A percentile compares a stretch with the other conserved stretches of the same genome.
Conservation (phyloP, 2,329 filamentous ascomycete genomes). For the Endocalyx cinctus region DNA sequence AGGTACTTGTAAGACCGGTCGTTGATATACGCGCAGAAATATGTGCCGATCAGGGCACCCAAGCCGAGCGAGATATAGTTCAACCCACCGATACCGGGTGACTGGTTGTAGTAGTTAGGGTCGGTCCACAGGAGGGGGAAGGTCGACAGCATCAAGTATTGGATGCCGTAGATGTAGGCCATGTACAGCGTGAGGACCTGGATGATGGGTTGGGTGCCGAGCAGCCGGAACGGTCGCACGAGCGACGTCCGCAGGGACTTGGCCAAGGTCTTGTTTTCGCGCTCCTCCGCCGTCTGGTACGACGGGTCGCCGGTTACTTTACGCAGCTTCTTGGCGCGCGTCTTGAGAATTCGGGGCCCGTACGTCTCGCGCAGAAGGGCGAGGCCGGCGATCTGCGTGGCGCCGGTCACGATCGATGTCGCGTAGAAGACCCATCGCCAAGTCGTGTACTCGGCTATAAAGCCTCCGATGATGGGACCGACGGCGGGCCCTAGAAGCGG, state of each 20-base stretch:
- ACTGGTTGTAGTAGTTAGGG: conserved; percentile 16
- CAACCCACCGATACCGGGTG: conserved; percentile 20
- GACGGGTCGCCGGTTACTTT: conserved; percentile 23
- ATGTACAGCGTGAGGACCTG: conserved; percentile 42
- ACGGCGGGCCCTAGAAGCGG: conserved; percentile 59
- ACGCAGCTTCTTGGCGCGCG: conserved; percentile 28
- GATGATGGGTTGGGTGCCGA: conserved; percentile 46
- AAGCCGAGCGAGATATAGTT: conserved; percentile 25
- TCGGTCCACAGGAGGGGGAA: conserved; percentile 40
- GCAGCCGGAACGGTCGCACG: conserved; percentile 42
- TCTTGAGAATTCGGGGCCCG: conserved; percentile 36
- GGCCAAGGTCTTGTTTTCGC: conserved; percentile 17
- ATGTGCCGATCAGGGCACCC: conserved; percentile 23
- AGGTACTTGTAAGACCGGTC: conserved; percentile 37
- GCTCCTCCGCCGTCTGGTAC: conserved; percentile 34
- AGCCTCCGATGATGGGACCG: conserved; percentile 57
- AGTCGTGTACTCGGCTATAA: conserved; percentile 54
- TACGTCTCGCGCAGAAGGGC: conserved; percentile 57
- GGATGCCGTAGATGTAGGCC: conserved; percentile 45
- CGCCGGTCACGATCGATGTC: conserved; percentile 53
- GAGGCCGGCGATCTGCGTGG: conserved; percentile 53
- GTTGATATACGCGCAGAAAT: conserved; percentile 34
- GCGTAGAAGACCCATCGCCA: conserved; percentile 71
- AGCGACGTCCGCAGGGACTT: conserved; percentile 32
- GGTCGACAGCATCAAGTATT: conserved; percentile 40